phyloP scores from a whole-genome alignment of 495 filamentous ascomycete species.

The Penicillium egyptiacum region DNA sequence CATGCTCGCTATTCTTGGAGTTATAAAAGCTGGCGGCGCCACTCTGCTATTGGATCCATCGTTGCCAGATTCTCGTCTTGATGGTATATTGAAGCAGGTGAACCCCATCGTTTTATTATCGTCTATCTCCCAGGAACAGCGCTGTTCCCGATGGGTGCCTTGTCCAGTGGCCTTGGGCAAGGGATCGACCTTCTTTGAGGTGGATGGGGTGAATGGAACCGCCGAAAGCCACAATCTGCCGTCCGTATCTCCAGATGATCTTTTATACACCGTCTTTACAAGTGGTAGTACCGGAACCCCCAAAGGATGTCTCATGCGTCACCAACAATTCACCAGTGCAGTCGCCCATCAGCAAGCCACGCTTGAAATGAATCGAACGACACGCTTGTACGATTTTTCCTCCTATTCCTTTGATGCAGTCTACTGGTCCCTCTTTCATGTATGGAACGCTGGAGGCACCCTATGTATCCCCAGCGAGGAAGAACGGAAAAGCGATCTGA shows the following conservation, averaged over 20 bases:
- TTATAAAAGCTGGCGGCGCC: slow-evolving; percentile 44
- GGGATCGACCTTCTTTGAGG: too few relatives aligned
- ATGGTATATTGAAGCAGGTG: background rate
- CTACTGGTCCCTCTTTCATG: background rate
- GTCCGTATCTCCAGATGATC: background rate
- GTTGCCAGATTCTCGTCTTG: background rate
- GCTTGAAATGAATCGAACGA: background rate
- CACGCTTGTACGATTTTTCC: background rate
- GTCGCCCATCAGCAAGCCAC: background rate
- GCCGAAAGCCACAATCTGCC: too few relatives aligned
- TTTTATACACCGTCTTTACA: background rate
- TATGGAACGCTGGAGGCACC: background rate
- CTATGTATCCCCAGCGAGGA: background rate
- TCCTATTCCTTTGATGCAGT: slow-evolving; percentile 1
- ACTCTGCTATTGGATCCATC: background rate
- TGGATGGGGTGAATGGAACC: too few relatives aligned
- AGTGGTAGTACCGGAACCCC: background rate
- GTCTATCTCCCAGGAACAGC: background rate
- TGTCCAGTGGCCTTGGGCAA: too few relatives aligned
- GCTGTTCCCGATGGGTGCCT: background rate
- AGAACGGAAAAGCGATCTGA: slow-evolving; percentile 1
- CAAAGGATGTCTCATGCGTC: background rate
- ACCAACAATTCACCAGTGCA: slow-evolving; percentile 1
- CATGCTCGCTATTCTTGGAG: slow-evolving; percentile 38
- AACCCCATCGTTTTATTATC: background rate